A percentile compares a stretch with the other conserved stretches of the same genome.
phyloP scores from a whole-genome alignment of 2,329 filamentous ascomycete species.

The Venturiaceae sp. region DNA sequence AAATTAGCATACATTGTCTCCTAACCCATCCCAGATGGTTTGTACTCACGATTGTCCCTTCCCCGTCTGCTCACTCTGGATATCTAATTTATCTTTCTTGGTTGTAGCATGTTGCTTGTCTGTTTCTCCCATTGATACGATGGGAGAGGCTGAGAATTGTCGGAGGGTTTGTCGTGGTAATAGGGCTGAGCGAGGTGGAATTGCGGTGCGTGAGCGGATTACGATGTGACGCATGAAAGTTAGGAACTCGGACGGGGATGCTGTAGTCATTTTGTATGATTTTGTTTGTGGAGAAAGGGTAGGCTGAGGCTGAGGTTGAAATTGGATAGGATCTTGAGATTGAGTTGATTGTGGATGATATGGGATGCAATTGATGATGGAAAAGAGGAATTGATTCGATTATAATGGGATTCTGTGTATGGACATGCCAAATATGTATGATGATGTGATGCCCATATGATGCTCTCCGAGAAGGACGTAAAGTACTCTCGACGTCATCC shows the following conservation, averaged over 20 bases:
- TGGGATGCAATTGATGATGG: not conserved
- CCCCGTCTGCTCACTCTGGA: not conserved
- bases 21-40: not conserved
- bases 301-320: not conserved
- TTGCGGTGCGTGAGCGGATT: not conserved
- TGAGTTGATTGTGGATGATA: not conserved
- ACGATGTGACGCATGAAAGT: conserved; percentile 24
- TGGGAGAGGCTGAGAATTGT: not conserved
- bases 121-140: not conserved
- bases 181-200: not conserved
- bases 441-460: too few relatives aligned
- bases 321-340: not conserved
- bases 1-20: too few relatives aligned
- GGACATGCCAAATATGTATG: not conserved
- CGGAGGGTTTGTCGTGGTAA: not conserved
- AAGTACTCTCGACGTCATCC: not conserved
- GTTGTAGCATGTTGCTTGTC: not conserved
- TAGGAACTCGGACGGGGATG: conserved; percentile 28
- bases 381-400: not conserved
- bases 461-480: not conserved
- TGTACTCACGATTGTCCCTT: not conserved
- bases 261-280: conserved; percentile 17
- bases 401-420: not conserved
- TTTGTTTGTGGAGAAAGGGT: not conserved
- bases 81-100: conserved; percentile 19